A percentile compares a stretch with the other conserved stretches of the same genome.
These are phyloP conservation scores for Sinapis alba DNA, from an alignment of 441 rosid genomes.

Conservation along the genomic window DNA sequence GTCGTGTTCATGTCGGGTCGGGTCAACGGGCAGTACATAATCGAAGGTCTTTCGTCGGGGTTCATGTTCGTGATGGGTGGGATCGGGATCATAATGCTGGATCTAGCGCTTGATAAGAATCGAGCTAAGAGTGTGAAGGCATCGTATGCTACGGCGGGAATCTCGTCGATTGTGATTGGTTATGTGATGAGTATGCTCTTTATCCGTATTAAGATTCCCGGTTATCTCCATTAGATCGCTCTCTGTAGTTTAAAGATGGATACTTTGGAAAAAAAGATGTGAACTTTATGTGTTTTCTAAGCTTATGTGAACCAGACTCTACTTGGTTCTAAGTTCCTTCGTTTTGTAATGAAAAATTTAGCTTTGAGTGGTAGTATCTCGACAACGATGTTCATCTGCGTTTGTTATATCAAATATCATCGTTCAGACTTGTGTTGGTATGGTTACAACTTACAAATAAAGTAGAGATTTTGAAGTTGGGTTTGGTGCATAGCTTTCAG, in stretches of 20 bases:
- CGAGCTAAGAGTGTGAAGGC: conserved; percentile 74
- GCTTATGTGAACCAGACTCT: conserved; percentile 5
- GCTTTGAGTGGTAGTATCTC: not conserved
- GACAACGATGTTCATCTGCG: too few species aligned
- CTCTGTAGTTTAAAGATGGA: conserved; percentile 14
- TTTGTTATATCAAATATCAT: not conserved
- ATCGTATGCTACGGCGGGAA: conserved; percentile 83
- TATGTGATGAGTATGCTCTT: conserved; percentile 85
- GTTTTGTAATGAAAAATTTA: not conserved
- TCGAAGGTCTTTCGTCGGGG: conserved; percentile 91
- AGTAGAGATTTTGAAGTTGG: not conserved
- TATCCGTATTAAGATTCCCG: conserved; percentile 95
- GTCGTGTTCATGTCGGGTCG: conserved; percentile 91
- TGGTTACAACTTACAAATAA: too few species aligned
- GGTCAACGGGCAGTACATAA: conserved; percentile 93
- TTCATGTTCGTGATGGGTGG: conserved; percentile 95
- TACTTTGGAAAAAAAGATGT: not conserved
- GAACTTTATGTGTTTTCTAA: conserved; percentile 1
- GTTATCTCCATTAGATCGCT: conserved; percentile 51
- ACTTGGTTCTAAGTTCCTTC: conserved; percentile 13
- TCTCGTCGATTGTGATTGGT: conserved; percentile 19
- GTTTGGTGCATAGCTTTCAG: not conserved
- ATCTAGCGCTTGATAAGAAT: conserved; percentile 84
- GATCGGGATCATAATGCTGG: conserved; percentile 77
- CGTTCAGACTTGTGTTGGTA: not conserved